Conservation (phyloP, 2,329 filamentous ascomycete genomes). For the Sarocladiaceae sp. region DNA sequence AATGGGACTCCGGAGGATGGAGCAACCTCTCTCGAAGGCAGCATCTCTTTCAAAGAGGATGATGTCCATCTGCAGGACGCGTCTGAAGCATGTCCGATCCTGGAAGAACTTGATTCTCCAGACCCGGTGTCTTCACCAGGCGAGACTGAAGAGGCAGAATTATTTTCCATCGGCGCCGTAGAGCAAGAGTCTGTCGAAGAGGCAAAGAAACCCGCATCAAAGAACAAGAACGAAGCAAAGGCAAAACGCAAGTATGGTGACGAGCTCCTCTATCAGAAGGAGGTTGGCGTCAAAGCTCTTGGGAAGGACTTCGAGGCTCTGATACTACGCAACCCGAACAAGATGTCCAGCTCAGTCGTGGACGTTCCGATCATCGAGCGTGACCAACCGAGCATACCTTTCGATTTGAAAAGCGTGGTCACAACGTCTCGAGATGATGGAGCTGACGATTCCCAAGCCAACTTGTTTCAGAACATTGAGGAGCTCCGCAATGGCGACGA, state of each 20-base stretch:
- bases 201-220: too few species aligned
- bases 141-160: too few species aligned
- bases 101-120: too few species aligned
- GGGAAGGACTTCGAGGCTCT: constrained; percentile 37
- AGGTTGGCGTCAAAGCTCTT: constrained; percentile 26
- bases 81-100: too few species aligned
- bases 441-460: constrained; percentile 21
- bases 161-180: background rate
- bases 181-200: too few species aligned
- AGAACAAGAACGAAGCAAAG: background rate
- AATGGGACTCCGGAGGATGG: too few species aligned
- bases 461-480: constrained; percentile 40
- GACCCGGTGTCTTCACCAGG: too few species aligned
- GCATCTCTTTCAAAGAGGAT: too few species aligned
- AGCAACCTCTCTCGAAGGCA: too few species aligned
- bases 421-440: constrained; percentile 16
- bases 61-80: too few species aligned
- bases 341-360: constrained; percentile 15
- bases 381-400: constrained; percentile 9
- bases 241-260: background rate
- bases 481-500: constrained; percentile 38
- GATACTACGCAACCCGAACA: constrained; percentile 36
- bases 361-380: constrained; percentile 14
- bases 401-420: background rate
- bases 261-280: constrained; percentile 15